A percentile compares a stretch with the other conserved stretches of the same genome.
phyloP scores from a whole-genome alignment of 2,329 filamentous ascomycete genomes.

The Cladorrhinum sp. region DNA sequence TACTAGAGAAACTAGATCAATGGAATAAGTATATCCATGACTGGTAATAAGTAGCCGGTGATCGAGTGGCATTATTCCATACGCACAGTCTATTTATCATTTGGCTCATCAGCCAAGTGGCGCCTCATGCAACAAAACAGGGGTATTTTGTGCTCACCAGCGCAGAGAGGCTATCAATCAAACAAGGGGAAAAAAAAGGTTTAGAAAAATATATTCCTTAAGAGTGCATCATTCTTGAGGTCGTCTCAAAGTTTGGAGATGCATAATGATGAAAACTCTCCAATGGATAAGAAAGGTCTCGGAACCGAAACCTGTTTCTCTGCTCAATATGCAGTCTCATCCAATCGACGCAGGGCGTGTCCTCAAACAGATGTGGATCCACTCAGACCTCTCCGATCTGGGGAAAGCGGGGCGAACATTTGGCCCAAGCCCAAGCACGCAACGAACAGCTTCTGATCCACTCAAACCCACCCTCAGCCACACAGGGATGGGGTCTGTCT shows the following conservation, averaged over 20 bases:
- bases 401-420: background rate
- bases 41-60: too few species aligned
- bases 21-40: too few species aligned
- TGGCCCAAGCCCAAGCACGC: too few species aligned
- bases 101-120: background rate
- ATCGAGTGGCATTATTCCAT: background rate
- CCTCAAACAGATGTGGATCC: background rate
- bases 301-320: background rate
- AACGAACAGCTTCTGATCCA: background rate
- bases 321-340: background rate
- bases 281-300: too few species aligned
- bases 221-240: too few species aligned
- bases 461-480: background rate
- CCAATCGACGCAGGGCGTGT: background rate
- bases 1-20: too few species aligned
- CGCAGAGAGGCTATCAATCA: background rate
- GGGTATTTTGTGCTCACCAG: background rate
- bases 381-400: background rate
- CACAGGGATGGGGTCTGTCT: background rate
- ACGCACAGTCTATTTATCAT: background rate
- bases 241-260: too few species aligned
- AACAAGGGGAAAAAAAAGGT: background rate
- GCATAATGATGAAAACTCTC: too few species aligned
- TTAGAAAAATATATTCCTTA: too few species aligned
- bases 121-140: background rate